phyloP scores from a whole-genome alignment of 257 asterid genomes.

The Fraxinus americana region DNA sequence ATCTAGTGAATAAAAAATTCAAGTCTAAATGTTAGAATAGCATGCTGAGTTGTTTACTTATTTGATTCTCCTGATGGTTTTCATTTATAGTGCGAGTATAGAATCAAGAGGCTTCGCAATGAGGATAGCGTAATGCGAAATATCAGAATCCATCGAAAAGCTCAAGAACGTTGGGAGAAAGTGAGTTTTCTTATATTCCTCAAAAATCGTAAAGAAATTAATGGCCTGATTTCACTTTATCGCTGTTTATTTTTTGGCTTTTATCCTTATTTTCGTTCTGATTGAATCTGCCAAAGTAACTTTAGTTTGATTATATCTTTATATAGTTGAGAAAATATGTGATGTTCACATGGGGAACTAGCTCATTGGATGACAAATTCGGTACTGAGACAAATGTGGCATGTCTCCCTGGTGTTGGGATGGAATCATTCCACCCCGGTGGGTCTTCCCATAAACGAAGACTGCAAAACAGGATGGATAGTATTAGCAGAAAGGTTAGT shows the following conservation, averaged over 20 bases:
- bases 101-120: constrained; percentile 71
- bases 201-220: background rate
- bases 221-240: background rate
- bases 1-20: background rate
- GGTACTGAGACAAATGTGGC: constrained; percentile 42
- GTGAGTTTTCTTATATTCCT: constrained; percentile 48
- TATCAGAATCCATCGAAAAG: constrained; percentile 72
- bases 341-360: constrained; percentile 73
- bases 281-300: constrained; percentile 26
- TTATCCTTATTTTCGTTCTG: constrained; percentile 17
- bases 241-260: background rate
- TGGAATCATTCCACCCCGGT: constrained; percentile 46
- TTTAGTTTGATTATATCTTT: constrained; percentile 25
- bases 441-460: constrained; percentile 45
- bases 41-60: constrained; percentile 12
- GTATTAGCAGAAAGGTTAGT: constrained; percentile 46
- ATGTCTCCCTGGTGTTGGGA: constrained; percentile 51
- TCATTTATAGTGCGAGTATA: constrained; percentile 72
- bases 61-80: constrained; percentile 22
- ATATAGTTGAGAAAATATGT: constrained; percentile 83
- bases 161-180: constrained; percentile 85
- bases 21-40: background rate
- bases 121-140: constrained; percentile 75
- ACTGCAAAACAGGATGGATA: constrained; percentile 43
- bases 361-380: constrained; percentile 54